Conservation (phyloP, 208 protist species). For the Lotmaria passim region DNA sequence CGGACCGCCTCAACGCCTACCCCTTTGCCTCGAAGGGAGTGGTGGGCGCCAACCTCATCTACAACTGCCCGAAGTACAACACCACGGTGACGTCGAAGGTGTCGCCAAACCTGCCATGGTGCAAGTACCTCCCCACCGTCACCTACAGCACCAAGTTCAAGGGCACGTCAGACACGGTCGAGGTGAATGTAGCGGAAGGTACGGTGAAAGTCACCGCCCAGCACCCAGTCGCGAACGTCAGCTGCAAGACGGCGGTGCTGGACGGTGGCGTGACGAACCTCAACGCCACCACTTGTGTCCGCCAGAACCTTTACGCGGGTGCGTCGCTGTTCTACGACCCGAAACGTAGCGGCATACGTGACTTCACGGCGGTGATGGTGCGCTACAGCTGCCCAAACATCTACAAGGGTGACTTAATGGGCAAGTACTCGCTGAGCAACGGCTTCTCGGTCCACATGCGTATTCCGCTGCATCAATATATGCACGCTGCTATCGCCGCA, state of each 20-base stretch:
- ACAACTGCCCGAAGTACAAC: slow-evolving; percentile 23
- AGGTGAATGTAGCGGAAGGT: slow-evolving; percentile 24
- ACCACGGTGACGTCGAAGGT: slow-evolving; percentile 26
- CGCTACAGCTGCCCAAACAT: slow-evolving; percentile 49
- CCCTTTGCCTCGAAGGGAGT: slow-evolving; percentile 50
- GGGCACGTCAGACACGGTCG: slow-evolving; percentile 10
- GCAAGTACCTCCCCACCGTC: slow-evolving; percentile 47
- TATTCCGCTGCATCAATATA: slow-evolving; percentile 49
- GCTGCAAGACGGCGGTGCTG: slow-evolving; percentile 21
- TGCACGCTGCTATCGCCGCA: slow-evolving; percentile 55
- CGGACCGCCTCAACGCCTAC: slow-evolving; percentile 35
- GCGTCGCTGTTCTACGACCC: slow-evolving; percentile 58
- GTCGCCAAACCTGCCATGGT: slow-evolving; percentile 31
- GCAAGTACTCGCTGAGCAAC: slow-evolving; percentile 51
- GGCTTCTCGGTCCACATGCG: slow-evolving; percentile 57
- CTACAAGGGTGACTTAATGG: slow-evolving; percentile 55
- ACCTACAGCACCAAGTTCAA: slow-evolving; percentile 28
- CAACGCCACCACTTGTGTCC: slow-evolving; percentile 54
- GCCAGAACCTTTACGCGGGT: slow-evolving; percentile 38
- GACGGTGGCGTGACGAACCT: slow-evolving; percentile 41
- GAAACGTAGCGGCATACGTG: slow-evolving; percentile 63
- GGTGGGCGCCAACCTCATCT: slow-evolving; percentile 48
- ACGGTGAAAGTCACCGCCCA: slow-evolving; percentile 37
- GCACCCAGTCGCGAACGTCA: slow-evolving; percentile 48
- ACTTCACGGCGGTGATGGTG: slow-evolving; percentile 46